phyloP scores from a whole-genome alignment of 106 monocot genomes.

The Dendrobium officinale region DNA sequence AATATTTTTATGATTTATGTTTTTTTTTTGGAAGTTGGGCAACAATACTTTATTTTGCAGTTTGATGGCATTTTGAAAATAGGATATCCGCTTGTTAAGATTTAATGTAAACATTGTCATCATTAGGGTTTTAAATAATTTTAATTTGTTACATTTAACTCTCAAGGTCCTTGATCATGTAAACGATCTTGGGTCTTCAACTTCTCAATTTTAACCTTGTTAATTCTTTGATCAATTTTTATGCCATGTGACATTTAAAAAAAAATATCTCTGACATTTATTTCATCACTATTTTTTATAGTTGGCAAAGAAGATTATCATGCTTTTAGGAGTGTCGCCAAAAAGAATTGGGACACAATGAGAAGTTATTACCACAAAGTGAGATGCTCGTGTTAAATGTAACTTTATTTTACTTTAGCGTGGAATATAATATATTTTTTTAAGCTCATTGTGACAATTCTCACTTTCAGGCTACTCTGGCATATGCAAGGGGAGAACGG shows the following conservation, averaged over 20 bases:
- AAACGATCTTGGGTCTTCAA: background rate
- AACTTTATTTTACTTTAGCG: background rate
- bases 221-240: background rate
- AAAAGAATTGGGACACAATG: slow-evolving; percentile 71
- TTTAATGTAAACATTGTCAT: no score
- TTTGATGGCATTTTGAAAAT: no score
- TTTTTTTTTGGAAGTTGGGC: no score
- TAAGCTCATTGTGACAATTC: background rate
- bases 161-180: no score
- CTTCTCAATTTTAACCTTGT: background rate
- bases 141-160: no score
- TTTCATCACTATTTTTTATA: slow-evolving; percentile 1
- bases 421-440: background rate
- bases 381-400: slow-evolving; percentile 11
- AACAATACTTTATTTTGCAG: no score
- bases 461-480: slow-evolving; percentile 59
- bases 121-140: no score
- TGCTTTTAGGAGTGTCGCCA: slow-evolving; percentile 34
- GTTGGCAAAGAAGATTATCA: slow-evolving; percentile 47
- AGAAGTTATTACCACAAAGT: slow-evolving; percentile 62
- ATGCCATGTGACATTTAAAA: background rate
- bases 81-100: no score
- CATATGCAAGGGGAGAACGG: slow-evolving; percentile 65
- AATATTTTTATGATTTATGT: no score
- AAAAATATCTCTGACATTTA: background rate